Conservation (phyloP, 2,329 filamentous ascomycete genomes). For the Pseudogymnoascus sp. region DNA sequence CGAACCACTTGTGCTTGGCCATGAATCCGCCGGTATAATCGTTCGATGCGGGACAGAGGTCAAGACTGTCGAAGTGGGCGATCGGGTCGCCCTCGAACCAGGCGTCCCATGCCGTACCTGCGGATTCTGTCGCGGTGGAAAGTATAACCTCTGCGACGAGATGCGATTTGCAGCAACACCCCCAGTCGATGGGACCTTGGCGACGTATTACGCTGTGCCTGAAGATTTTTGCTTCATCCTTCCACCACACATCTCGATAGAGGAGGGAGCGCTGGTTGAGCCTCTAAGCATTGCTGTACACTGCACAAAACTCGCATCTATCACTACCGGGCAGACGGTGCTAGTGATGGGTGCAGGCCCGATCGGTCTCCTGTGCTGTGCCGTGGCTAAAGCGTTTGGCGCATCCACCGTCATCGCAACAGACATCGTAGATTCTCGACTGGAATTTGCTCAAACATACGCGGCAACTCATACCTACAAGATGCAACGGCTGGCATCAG, state of each 20-base stretch:
- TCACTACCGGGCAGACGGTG: slow-evolving; percentile 31
- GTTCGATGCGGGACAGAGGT: slow-evolving; percentile 35
- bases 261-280: slow-evolving; percentile 35
- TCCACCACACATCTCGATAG: slow-evolving; percentile 25
- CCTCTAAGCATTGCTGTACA: slow-evolving; percentile 40
- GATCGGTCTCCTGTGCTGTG: slow-evolving; percentile 39
- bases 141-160: slow-evolving; percentile 34
- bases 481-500: slow-evolving; percentile 27
- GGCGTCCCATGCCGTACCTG: slow-evolving; percentile 37
- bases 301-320: slow-evolving; percentile 29
- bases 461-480: slow-evolving; percentile 38
- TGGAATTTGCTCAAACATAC: slow-evolving; percentile 36
- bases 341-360: slow-evolving; percentile 43
- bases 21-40: slow-evolving; percentile 37
- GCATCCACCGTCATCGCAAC: slow-evolving; percentile 39
- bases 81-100: slow-evolving; percentile 41
- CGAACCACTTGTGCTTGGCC: slow-evolving; percentile 39
- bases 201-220: slow-evolving; percentile 31
- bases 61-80: slow-evolving; percentile 35
- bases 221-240: slow-evolving; percentile 34
- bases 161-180: slow-evolving; percentile 36
- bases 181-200: slow-evolving; percentile 32
- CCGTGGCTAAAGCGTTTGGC: slow-evolving; percentile 38
- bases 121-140: slow-evolving; percentile 30
- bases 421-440: slow-evolving; percentile 36